A percentile compares a stretch with the other conserved stretches of the same genome.
phyloP scores from a whole-genome alignment of 805 yeast species.

The Barnettozyma wickerhamii region DNA sequence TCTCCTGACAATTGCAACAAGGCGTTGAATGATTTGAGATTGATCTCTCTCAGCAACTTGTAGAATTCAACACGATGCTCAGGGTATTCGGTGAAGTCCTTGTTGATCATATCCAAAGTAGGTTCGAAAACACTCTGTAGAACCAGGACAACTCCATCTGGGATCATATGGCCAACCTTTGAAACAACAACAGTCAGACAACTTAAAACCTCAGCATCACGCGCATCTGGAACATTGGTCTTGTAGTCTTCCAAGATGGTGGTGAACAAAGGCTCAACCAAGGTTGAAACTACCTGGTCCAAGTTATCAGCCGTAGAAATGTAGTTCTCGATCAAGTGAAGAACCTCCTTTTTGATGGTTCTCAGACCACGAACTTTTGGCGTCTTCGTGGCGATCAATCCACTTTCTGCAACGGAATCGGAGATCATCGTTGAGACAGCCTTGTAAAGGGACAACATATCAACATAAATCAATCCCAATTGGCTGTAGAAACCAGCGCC shows the following conservation, averaged over 20 bases:
- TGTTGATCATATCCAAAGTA: slow-evolving; percentile 92
- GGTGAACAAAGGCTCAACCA: slow-evolving; percentile 76
- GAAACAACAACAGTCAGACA: slow-evolving; percentile 89
- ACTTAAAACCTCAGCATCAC: slow-evolving; percentile 95
- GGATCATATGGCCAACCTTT: slow-evolving; percentile 82
- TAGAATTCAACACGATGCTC: slow-evolving; percentile 97
- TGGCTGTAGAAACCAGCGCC: slow-evolving; percentile 92
- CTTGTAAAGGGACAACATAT: slow-evolving; percentile 82
- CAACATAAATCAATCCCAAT: slow-evolving; percentile 78
- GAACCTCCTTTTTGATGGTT: slow-evolving; percentile 91
- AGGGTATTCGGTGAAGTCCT: slow-evolving; percentile 94
- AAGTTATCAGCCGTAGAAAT: slow-evolving; percentile 77
- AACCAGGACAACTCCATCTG: slow-evolving; percentile 83
- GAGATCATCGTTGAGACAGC: slow-evolving; percentile 88
- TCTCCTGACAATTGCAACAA: slow-evolving; percentile 84
- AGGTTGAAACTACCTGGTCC: slow-evolving; percentile 77
- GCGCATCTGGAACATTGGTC: slow-evolving; percentile 87
- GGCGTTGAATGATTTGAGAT: slow-evolving; percentile 80
- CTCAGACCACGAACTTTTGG: slow-evolving; percentile 94
- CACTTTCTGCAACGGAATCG: slow-evolving; percentile 71
- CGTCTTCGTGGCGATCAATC: slow-evolving; percentile 87
- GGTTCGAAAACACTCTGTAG: slow-evolving; percentile 90
- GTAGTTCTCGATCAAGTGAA: slow-evolving; percentile 85
- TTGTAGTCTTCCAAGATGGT: slow-evolving; percentile 89
- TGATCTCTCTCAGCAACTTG: slow-evolving; percentile 81